These are phyloP conservation scores for Talaromyces wortmannii DNA, from an alignment of 495 filamentous ascomycete species.

Conservation along the genomic window DNA sequence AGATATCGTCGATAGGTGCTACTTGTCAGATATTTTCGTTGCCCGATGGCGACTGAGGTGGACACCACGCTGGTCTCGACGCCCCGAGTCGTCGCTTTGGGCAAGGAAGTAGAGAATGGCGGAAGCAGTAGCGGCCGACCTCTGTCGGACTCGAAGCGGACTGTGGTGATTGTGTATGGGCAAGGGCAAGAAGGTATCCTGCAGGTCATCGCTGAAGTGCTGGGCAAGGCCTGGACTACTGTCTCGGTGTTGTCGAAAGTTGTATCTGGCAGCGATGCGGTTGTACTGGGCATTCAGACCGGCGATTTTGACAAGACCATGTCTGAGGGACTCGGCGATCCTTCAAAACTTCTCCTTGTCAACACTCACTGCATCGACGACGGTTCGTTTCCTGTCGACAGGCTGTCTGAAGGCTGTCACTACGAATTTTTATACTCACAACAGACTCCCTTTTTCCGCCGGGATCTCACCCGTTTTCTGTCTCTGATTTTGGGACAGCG, in stretches of 20 bases:
- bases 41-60: background rate
- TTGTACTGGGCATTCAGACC: conserved; percentile 52
- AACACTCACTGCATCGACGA: conserved; percentile 68
- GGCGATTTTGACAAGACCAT: conserved; percentile 47
- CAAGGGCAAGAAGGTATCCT: conserved; percentile 58
- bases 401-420: conserved; percentile 58
- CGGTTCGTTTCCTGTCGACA: conserved; percentile 57
- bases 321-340: conserved; percentile 32
- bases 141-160: conserved; percentile 6
- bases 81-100: background rate
- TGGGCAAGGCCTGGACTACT: conserved; percentile 58
- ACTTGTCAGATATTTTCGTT: background rate
- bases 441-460: conserved; percentile 55
- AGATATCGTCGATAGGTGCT: background rate
- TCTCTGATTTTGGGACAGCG: conserved; percentile 71
- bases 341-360: conserved; percentile 49
- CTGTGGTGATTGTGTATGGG: conserved; percentile 54
- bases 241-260: conserved; percentile 45
- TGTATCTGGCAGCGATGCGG: conserved; percentile 36
- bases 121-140: no score
- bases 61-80: background rate
- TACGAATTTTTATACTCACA: conserved; percentile 80
- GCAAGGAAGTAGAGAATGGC: background rate
- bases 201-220: conserved; percentile 57
- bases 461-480: conserved; percentile 69